Evolutionary conservation across 176 grass and related monocot species (phyloP).

Genomic region (Eleusine indica): DNA sequence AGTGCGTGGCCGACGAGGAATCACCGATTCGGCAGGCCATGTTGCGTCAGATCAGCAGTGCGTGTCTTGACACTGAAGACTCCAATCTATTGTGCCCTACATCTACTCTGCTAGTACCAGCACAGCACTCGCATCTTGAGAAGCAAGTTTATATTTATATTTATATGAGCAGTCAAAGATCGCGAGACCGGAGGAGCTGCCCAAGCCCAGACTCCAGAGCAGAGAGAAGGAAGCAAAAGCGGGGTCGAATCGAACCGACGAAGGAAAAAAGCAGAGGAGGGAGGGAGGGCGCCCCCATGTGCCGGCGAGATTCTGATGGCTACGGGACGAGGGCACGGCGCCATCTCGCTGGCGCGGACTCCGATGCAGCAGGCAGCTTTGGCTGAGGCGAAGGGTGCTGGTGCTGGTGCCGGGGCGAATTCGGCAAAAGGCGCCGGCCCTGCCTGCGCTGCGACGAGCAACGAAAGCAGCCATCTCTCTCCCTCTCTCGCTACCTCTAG

Average conservation of each 20-base stretch:
- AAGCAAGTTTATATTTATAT: not conserved
- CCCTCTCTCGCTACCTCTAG: too few species aligned
- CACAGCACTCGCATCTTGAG: too few species aligned
- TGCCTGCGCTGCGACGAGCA: too few species aligned
- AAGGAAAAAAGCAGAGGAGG: not conserved
- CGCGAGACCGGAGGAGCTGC: too few species aligned
- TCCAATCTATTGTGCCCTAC: not conserved
- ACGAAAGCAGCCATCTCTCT: too few species aligned
- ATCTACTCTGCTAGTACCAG: too few species aligned
- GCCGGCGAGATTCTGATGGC: not conserved
- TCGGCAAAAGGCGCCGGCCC: not conserved
- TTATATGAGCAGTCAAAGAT: conserved; percentile 37
- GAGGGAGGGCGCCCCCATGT: conserved; percentile 10
- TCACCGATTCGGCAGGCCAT: not conserved
- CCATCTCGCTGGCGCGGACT: not conserved
- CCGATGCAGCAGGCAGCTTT: not conserved
- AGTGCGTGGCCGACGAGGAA: not conserved
- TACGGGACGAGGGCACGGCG: not conserved
- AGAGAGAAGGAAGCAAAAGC: not conserved
- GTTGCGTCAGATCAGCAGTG: not conserved
- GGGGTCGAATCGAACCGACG: not conserved
- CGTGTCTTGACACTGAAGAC: conserved; percentile 20
- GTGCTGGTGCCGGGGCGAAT: not conserved
- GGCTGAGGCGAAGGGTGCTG: not conserved
- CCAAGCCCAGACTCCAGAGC: too few species aligned